phyloP scores from a whole-genome alignment of 1,284 basidiomycete genomes.

The Polyporus tsugae region DNA sequence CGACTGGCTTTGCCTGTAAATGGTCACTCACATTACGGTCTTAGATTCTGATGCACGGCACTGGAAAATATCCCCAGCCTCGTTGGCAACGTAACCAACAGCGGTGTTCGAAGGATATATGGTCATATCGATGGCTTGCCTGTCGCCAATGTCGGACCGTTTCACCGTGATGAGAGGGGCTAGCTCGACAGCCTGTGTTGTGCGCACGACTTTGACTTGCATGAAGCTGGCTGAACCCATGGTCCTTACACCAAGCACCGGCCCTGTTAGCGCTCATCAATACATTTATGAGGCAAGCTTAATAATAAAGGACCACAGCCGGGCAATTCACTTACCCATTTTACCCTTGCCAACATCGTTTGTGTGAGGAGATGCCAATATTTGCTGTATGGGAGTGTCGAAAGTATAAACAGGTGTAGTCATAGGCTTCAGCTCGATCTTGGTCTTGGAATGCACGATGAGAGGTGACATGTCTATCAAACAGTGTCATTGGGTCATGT shows the following conservation, averaged over 20 bases:
- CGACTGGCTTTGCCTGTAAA: background rate
- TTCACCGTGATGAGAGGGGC: slow-evolving; percentile 42
- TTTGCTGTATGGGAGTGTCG: slow-evolving; percentile 54
- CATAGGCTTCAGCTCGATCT: slow-evolving; percentile 51
- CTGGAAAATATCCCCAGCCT: slow-evolving; percentile 53
- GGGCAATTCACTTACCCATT: slow-evolving; percentile 12
- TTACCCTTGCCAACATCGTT: slow-evolving; percentile 19
- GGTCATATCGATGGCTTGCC: slow-evolving; percentile 51
- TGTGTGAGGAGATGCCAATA: slow-evolving; percentile 28
- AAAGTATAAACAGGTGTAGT: slow-evolving; percentile 54
- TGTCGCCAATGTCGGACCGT: slow-evolving; percentile 50
- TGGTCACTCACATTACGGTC: slow-evolving; percentile 27
- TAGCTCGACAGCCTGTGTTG: slow-evolving; percentile 16
- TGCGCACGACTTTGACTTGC: slow-evolving; percentile 20
- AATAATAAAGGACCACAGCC: background rate
- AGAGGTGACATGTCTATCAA: slow-evolving; percentile 61
- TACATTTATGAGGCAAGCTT: slow-evolving; percentile 5
- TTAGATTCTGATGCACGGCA: slow-evolving; percentile 35
- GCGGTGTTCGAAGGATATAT: slow-evolving; percentile 24
- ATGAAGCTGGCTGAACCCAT: slow-evolving; percentile 29
- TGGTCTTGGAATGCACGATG: slow-evolving; percentile 37
- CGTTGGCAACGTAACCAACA: slow-evolving; percentile 50
- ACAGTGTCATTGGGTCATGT: background rate
- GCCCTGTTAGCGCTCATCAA: background rate
- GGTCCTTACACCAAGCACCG: slow-evolving; percentile 35